These are phyloP conservation scores for Solanum virginianum DNA, from an alignment of 257 asterid species.

Conservation along the genomic window DNA sequence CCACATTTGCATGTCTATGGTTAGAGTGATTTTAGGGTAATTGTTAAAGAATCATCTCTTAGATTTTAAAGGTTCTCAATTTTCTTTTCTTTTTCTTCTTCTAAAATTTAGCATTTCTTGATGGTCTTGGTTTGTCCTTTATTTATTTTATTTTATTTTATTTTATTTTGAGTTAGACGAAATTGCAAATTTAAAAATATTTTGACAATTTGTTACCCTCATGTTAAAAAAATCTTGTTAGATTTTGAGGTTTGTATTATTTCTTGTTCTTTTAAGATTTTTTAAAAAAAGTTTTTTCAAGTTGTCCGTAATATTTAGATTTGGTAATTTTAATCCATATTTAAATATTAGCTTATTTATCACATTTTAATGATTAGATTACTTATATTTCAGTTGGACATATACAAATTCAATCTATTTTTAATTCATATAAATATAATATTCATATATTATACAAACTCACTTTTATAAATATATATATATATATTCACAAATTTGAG, in stretches of 20 bases:
- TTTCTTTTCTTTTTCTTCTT: not conserved
- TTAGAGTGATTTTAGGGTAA: not conserved
- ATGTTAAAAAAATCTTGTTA: not conserved
- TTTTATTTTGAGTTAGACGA: not conserved
- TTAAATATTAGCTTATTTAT: no score
- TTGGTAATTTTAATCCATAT: not conserved
- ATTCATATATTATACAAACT: no score
- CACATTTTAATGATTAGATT: not conserved
- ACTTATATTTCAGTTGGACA: no score
- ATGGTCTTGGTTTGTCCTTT: not conserved
- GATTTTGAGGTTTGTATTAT: not conserved
- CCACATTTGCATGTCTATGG: not conserved
- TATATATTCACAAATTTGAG: not conserved
- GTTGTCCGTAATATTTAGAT: not conserved
- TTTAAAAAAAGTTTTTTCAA: not conserved
- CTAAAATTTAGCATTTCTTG: not conserved
- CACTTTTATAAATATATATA: not conserved
- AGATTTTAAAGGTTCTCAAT: not conserved
- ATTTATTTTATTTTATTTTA: not conserved
- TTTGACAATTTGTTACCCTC: not conserved
- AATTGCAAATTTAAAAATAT: not conserved
- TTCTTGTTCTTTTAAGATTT: not conserved
- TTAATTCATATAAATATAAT: not conserved
- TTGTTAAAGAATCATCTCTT: not conserved
- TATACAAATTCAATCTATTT: not conserved